A percentile compares a stretch with the other conserved stretches of the same genome.
Conservation (phyloP, 352 stramenopile genomes). For the Phytophthora cryptogea region DNA sequence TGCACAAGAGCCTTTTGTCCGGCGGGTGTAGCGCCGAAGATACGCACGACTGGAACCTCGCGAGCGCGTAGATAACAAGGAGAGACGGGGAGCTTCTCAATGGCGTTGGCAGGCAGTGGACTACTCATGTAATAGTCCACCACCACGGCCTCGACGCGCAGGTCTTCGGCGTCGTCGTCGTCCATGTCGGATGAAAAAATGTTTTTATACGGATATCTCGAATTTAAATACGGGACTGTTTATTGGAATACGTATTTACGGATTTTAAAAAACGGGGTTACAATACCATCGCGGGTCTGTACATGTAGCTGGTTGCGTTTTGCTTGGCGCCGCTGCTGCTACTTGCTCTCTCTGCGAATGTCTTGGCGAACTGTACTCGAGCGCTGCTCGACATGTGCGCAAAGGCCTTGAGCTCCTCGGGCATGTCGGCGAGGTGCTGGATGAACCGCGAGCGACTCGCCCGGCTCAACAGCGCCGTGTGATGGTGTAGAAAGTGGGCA, state of each 20-base stretch:
- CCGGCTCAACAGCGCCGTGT: slow-evolving; percentile 41
- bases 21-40: slow-evolving; percentile 90
- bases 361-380: slow-evolving; percentile 51
- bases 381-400: slow-evolving; percentile 53
- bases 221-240: no score
- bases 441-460: slow-evolving; percentile 41
- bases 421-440: slow-evolving; percentile 40
- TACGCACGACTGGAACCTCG: slow-evolving; percentile 84
- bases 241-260: no score
- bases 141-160: slow-evolving; percentile 76
- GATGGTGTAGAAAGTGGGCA: slow-evolving; percentile 46
- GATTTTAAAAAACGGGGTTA: not conserved
- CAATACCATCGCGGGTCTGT: not conserved
- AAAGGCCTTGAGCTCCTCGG: slow-evolving; percentile 51
- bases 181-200: slow-evolving; percentile 9
- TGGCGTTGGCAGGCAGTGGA: slow-evolving; percentile 55
- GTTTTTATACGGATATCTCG: no score
- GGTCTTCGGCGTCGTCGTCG: slow-evolving; percentile 39
- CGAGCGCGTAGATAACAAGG: slow-evolving; percentile 71
- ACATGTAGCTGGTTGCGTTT: not conserved
- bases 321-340: not conserved
- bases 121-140: slow-evolving; percentile 84
- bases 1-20: slow-evolving; percentile 91
- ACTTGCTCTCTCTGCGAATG: slow-evolving; percentile 27
- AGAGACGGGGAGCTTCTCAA: slow-evolving; percentile 51